phyloP scores from a whole-genome alignment of 495 filamentous ascomycete genomes.

The Cetradonia linearis region DNA sequence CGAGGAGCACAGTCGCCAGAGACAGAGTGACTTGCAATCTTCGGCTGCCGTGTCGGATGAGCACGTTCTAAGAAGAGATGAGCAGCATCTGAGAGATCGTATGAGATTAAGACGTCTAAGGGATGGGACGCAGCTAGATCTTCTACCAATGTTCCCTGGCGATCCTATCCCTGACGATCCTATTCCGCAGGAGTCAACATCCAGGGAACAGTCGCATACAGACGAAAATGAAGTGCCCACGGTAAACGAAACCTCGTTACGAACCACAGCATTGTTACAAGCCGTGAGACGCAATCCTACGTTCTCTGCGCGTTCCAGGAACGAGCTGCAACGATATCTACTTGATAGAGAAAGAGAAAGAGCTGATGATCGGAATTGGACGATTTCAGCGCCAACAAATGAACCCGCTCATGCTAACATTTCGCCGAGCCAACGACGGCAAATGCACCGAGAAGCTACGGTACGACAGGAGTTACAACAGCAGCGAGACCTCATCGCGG shows the following conservation, averaged over 20 bases:
- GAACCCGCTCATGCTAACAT: conserved; percentile 8
- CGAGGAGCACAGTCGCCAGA: conserved; percentile 32
- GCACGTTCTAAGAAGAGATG: conserved; percentile 66
- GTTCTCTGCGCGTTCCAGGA: conserved; percentile 35
- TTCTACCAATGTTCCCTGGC: not conserved
- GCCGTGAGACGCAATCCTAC: conserved; percentile 40
- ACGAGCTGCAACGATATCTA: conserved; percentile 35
- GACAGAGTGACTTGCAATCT: conserved; percentile 47
- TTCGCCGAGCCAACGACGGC: conserved; percentile 20
- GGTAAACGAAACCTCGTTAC: conserved; percentile 20
- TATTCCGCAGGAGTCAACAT: conserved; percentile 2
- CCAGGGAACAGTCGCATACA: conserved; percentile 12
- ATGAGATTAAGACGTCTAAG: conserved; percentile 18
- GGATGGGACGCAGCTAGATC: conserved; percentile 8
- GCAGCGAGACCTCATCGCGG: conserved; percentile 15
- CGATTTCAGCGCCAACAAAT: conserved; percentile 9
- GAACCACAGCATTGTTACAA: conserved; percentile 40
- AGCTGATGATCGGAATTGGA: conserved; percentile 18
- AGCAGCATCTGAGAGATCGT: conserved; percentile 16
- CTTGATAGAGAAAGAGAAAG: conserved; percentile 38
- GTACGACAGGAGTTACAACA: conserved; percentile 19
- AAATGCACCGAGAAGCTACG: conserved; percentile 14
- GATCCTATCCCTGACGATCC: conserved; percentile 12
- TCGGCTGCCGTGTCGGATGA: conserved; percentile 57
- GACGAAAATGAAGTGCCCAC: conserved; percentile 13